Base-by-base conservation (phyloP, 2,329 filamentous ascomycete species). In the Arthroderma sp. region DNA sequence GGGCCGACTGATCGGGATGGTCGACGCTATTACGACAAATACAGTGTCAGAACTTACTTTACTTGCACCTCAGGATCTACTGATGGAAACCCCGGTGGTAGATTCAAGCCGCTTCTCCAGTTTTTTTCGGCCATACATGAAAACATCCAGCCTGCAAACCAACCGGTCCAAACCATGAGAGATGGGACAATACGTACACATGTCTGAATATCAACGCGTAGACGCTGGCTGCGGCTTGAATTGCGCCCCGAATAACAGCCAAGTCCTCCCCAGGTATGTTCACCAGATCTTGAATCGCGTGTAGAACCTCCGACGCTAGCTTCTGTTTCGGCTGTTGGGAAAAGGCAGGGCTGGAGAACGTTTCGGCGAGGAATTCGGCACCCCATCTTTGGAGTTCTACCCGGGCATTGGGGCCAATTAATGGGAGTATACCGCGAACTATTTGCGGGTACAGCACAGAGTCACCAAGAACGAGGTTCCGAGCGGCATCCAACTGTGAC, bases 351-450 rank as follows among this genome's bases (percentile, higher is more conserved):
- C 85, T 93, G 46, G 91, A 83, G 67, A 98, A 96, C 2, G 88
- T 87, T 69, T 98, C 91, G 46, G 89, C 87, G 37, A 98, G 72
- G 60, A 98, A 98, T 49, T 95, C 88, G 50, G 88, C 82, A 28
- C 89, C 91, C 91, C 91, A 98, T 81, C 88, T 74, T 64, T 87
- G 83, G 57, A 96, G 70, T 64, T 94, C 85, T 46, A 94, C 67
- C 49, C 78, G 75, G 51, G 85, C 75, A 52, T 74, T 73, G 42
- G 83, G 77, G 49, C 81, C 80, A 63, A 95, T 84, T 57, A 96
- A 88, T 45, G 88, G 87, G n/a, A 96, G 70, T 50, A 96, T 86
- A 40, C 86, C 87, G 58, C 85, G 84, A 50, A 98, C 81, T 60
- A 98, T 89, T 63, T 85, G 85, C 42, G 83, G 80, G 64, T 96